These are phyloP conservation scores for Lachancea dasiensis DNA, from an alignment of 805 yeast species.

Conservation along the genomic window DNA sequence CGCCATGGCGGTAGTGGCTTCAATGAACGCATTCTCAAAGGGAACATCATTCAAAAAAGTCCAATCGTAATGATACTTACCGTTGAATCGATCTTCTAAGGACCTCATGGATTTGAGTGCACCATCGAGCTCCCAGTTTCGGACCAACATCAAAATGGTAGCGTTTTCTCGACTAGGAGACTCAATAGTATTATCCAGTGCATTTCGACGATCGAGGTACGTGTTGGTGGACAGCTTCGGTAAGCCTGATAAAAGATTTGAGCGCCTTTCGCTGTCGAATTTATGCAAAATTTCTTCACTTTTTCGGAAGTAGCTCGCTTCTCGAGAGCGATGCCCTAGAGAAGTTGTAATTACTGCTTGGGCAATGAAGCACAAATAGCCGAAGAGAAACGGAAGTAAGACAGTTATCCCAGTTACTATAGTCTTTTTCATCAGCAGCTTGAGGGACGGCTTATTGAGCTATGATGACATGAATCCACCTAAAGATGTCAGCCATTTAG, in stretches of 20 bases:
- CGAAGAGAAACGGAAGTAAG: neutral
- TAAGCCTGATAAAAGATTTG: conserved; percentile 6
- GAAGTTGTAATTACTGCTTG: conserved; percentile 5
- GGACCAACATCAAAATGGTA: conserved; percentile 76
- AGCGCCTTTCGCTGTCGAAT: conserved; percentile 15
- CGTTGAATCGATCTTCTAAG: conserved; percentile 69
- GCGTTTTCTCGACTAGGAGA: conserved; percentile 64
- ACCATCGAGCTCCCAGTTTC: conserved; percentile 72
- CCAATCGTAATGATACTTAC: conserved; percentile 65
- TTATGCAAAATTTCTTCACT: conserved; percentile 15
- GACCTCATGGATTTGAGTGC: conserved; percentile 74
- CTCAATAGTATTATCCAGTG: too few relatives aligned
- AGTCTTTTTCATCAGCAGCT: conserved; percentile 1
- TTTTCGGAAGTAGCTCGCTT: conserved; percentile 7
- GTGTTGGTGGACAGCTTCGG: conserved; percentile 27
- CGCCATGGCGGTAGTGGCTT: conserved; percentile 54
- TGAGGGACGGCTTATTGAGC: neutral
- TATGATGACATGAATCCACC: too few relatives aligned
- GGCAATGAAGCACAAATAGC: conserved; percentile 4
- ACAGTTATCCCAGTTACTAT: neutral
- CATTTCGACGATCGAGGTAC: conserved; percentile 21
- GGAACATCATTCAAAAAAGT: conserved; percentile 72
- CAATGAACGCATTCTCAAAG: conserved; percentile 56
- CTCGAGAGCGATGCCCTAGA: neutral
- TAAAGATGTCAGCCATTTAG: too few relatives aligned